phyloP scores from a whole-genome alignment of 352 stramenopile genomes.

The Phytopythium montanum region DNA sequence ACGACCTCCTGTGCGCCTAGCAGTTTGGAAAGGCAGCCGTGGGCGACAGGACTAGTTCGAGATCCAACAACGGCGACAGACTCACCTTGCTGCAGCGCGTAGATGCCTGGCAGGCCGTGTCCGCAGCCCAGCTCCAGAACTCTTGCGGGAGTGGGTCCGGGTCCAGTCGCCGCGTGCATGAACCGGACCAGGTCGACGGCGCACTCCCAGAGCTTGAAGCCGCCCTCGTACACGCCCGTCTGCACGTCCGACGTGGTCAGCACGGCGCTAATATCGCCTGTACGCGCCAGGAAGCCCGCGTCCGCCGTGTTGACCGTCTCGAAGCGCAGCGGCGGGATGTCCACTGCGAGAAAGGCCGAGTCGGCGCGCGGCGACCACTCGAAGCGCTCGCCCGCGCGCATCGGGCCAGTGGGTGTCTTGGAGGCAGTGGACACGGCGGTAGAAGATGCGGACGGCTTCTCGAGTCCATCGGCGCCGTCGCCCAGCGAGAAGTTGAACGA shows the following conservation, averaged over 20 bases:
- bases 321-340: conserved; percentile 35
- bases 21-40: neutral
- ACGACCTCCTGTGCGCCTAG: conserved; percentile 55
- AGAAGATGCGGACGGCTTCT: neutral
- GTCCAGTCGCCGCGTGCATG: conserved; percentile 19
- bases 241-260: conserved; percentile 74
- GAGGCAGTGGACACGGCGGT: neutral
- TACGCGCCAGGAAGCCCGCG: conserved; percentile 40
- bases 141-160: conserved; percentile 18
- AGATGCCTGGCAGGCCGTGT: conserved; percentile 73
- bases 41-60: neutral
- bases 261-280: conserved; percentile 58
- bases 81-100: conserved; percentile 66
- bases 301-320: conserved; percentile 65
- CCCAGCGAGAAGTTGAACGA: conserved; percentile 68
- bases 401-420: conserved; percentile 8
- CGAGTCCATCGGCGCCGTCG: neutral
- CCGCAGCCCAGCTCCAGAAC: conserved; percentile 81
- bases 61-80: neutral
- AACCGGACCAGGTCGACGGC: conserved; percentile 68
- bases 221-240: conserved; percentile 80
- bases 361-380: conserved; percentile 16
- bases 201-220: conserved; percentile 87
- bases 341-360: conserved; percentile 27
- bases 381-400: conserved; percentile 54